These are phyloP conservation scores for Rutstroemia sp. DNA, from an alignment of 2,329 filamentous ascomycete species.

Conservation along the genomic window DNA sequence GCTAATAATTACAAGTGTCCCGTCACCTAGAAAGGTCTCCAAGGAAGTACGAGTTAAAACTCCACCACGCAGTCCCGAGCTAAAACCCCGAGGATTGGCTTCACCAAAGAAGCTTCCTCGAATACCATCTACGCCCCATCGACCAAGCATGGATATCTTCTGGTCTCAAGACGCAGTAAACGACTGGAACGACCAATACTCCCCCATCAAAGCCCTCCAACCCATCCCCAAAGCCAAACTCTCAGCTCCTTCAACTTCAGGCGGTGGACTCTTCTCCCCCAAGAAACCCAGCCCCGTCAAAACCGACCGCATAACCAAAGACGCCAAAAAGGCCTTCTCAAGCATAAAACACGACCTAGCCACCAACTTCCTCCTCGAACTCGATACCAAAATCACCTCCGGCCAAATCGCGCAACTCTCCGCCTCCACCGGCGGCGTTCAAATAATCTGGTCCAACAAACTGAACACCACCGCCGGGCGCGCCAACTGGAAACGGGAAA, in stretches of 20 bases:
- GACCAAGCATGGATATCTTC: constrained; percentile 47
- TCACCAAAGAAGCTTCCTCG: constrained; percentile 28
- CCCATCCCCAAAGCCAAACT: constrained; percentile 24
- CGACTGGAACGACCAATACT: constrained; percentile 57
- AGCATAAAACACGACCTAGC: constrained; percentile 55
- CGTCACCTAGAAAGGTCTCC: constrained; percentile 16
- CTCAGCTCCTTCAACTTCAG: neutral
- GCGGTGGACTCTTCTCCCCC: neutral
- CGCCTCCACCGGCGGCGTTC: constrained; percentile 59
- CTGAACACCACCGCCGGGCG: constrained; percentile 73
- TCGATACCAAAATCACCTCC: constrained; percentile 58
- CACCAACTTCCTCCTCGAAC: constrained; percentile 54
- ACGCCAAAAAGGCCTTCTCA: constrained; percentile 54
- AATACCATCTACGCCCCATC: constrained; percentile 48
- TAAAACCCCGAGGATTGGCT: constrained; percentile 16
- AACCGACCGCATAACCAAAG: constrained; percentile 30
- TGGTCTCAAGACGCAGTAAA: constrained; percentile 53
- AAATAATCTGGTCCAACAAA: constrained; percentile 68
- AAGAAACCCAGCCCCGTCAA: constrained; percentile 25
- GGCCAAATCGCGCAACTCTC: constrained; percentile 53
- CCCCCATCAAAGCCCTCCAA: constrained; percentile 41
- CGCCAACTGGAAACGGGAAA: constrained; percentile 63
- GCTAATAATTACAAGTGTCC: constrained; percentile 18
- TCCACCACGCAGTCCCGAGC: constrained; percentile 23
- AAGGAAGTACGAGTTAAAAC: constrained; percentile 20